Base-by-base conservation (phyloP, 1,284 basidiomycete species). In the Austroboletus rostrupii region DNA sequence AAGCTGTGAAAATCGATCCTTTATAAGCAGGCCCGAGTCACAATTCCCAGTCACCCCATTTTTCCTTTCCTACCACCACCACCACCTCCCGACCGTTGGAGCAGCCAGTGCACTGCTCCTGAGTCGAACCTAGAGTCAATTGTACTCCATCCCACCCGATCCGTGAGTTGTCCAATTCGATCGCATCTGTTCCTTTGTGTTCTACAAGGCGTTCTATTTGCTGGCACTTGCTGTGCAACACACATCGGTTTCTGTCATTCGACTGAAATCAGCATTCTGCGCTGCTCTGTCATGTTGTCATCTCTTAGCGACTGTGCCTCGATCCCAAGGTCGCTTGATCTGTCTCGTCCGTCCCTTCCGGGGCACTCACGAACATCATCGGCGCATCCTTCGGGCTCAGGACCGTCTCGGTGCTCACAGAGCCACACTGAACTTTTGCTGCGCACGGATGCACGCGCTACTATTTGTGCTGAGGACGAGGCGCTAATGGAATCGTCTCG, bases 1-100 rank as follows among this genome's bases (percentile, higher is more conserved):
- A 68, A 62, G 65, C 70, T 57, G 60, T 72, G 72, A 69, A 66
- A 58, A 56, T 48, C 53, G 49, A 43, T 28, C 42, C 44, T 60
- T 63, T 62, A 70, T 73, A 74, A 72, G 57, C 50, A 26, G 32
- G 3, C 33, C 33, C 67, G 74, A 74, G 74, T 76, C 74, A 75
- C 40, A 49, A 0, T 13, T 3, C 0, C 39, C 41, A 47, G 28
- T 16, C 33, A 42, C 50, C 23, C 45, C 20, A 9, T 44, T 53
- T 59, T 53, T 54, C 61, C 51, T 52, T 48, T 53, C 42, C 53
- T 37, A 53, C 66, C 58, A 5, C 21, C 39, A 55, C 69, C 63
- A 59, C 55, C 57, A 56, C 40, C 55, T 54, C 55, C 37, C 28
- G 50, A 47, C 57, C 57, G 57, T 53, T 53, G 47, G 69, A 60